Conservation (phyloP, 352 stramenopile species). For the Pythium insidiosum region DNA sequence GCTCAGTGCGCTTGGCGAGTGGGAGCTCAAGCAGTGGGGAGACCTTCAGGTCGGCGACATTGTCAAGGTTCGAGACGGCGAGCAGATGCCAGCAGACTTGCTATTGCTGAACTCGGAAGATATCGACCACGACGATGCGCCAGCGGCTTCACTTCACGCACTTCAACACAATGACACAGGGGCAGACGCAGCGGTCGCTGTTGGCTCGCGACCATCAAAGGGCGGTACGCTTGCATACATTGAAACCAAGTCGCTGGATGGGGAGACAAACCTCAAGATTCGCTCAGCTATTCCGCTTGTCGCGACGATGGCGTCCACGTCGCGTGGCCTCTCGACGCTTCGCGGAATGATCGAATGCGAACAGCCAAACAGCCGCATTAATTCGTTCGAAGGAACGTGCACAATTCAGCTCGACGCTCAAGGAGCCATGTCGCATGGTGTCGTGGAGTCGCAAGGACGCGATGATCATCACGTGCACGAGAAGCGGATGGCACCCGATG, state of each 20-base stretch:
- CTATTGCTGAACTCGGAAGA: slow-evolving; percentile 55
- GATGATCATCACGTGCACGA: slow-evolving; percentile 13
- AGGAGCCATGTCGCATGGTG: slow-evolving; percentile 28
- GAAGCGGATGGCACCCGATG: slow-evolving; percentile 24
- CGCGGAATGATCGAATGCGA: slow-evolving; percentile 63
- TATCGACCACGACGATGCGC: slow-evolving; percentile 23
- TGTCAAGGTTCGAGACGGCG: slow-evolving; percentile 59
- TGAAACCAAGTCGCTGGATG: slow-evolving; percentile 80
- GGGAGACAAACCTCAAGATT: slow-evolving; percentile 83
- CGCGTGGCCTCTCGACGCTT: slow-evolving; percentile 27
- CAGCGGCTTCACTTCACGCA: slow-evolving; percentile 1
- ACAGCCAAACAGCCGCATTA: slow-evolving; percentile 78
- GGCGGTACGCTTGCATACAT: slow-evolving; percentile 63
- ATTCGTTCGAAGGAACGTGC: slow-evolving; percentile 74
- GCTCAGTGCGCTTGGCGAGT: slow-evolving; percentile 32
- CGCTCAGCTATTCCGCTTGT: slow-evolving; percentile 59
- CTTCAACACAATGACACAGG: not conserved
- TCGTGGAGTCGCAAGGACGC: slow-evolving; percentile 3
- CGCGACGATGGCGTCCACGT: slow-evolving; percentile 16
- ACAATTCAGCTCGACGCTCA: slow-evolving; percentile 26
- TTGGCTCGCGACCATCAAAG: slow-evolving; percentile 2
- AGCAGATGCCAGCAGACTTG: slow-evolving; percentile 63
- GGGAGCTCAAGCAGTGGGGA: slow-evolving; percentile 45
- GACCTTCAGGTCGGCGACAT: slow-evolving; percentile 77
- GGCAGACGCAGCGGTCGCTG: not conserved